These are phyloP conservation scores for Cercis canadensis DNA, from an alignment of 306 rosid species.

Conservation along the genomic window DNA sequence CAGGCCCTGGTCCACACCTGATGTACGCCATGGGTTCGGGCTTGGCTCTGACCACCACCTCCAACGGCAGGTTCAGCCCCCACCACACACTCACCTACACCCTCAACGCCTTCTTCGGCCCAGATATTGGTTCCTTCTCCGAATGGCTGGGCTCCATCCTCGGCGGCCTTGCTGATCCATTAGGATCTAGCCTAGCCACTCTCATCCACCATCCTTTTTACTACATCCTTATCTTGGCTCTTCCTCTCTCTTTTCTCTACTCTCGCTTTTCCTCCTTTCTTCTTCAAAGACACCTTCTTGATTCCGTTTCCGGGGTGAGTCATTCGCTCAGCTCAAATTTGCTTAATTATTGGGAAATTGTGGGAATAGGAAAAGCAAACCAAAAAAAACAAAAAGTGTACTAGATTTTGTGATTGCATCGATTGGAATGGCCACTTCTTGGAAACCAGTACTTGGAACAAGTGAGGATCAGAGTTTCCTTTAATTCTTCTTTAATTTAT, in stretches of 20 bases:
- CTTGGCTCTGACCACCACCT: slow-evolving; percentile 53
- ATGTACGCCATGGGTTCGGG: slow-evolving; percentile 89
- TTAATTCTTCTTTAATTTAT: no score
- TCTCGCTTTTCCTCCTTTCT: slow-evolving; percentile 62
- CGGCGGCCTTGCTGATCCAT: slow-evolving; percentile 37
- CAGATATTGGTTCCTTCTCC: slow-evolving; percentile 89
- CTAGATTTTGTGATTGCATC: neutral
- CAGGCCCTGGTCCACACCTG: slow-evolving; percentile 92
- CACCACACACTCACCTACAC: slow-evolving; percentile 78
- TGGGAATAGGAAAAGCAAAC: neutral
- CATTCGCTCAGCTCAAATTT: slow-evolving; percentile 3
- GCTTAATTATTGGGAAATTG: slow-evolving; percentile 7
- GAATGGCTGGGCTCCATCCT: slow-evolving; percentile 69
- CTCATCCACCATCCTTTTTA: slow-evolving; percentile 71
- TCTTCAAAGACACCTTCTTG: slow-evolving; percentile 56
- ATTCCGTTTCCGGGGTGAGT: slow-evolving; percentile 65
- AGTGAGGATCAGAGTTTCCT: neutral
- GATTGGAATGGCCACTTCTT: neutral
- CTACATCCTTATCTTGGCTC: slow-evolving; percentile 65
- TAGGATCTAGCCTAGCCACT: slow-evolving; percentile 56
- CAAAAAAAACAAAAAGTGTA: neutral
- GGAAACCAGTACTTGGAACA: neutral
- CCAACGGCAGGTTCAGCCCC: slow-evolving; percentile 71
- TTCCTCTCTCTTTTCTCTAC: slow-evolving; percentile 75
- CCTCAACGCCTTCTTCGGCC: slow-evolving; percentile 86